Evolutionary conservation across 257 asterid genomes (phyloP), one percentile per base, ranked within the genome.

Genomic region (Przewalskia tangutica): DNA sequence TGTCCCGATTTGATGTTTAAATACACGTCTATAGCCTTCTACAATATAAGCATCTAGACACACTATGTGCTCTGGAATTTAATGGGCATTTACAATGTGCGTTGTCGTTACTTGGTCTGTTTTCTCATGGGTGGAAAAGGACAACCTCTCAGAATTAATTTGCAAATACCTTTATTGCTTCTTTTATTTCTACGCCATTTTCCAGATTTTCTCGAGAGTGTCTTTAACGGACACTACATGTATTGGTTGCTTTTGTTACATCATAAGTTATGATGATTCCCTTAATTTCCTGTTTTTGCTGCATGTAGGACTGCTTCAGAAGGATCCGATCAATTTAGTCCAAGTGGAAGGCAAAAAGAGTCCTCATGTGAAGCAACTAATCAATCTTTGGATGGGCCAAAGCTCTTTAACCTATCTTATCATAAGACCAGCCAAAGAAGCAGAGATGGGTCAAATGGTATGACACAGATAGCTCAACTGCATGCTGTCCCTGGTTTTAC

Each of bases 401-500:
- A 92, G 84, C 90, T 90, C 60, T 78, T 95, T 79, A 93, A 89
- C 86, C 17, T 90, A 90, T 90, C 98, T n/a, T 95, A 88, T 86
- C 92, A 91, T 88, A 93, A 85, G 87, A 90, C 91, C 59, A 77
- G 85, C 84, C 91, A 87, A 85, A 85, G 65, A 81, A 82, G 82
- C 54, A 84, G 32, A 36, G 93, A 93, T 76, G 84, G 86, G 58
- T 64, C 86, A 46, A 90, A 87, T 81, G 93, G 88, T 81, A 89
- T 90, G 75, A 90, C 89, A 12, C 95, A 91, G 76, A 77, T 89
- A 80, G 91, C 98, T 63, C 85, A 93, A 87, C 87, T 91, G 84
- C 92, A 92, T 77, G 94, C 94, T 48, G 91, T 93, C 81, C 92
- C 97, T 80, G 97, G 91, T 73, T 93, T 93, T 84, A 87, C 94